Evolutionary conservation across 345 rosid genomes (phyloP).

Genomic region (Acer negundo): DNA sequence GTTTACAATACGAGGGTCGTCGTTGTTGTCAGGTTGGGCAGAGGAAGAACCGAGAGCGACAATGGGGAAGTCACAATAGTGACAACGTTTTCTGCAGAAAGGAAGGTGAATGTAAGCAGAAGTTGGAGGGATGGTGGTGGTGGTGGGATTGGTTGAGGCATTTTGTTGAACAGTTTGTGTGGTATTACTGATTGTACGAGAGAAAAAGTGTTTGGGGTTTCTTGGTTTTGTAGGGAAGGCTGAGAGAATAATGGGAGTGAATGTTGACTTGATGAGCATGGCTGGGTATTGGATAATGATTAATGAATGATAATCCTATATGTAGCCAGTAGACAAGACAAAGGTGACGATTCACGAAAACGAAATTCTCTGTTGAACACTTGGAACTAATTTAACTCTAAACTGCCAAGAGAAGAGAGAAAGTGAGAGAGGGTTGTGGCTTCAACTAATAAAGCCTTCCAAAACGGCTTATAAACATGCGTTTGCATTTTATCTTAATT

Average conservation of each 20-base stretch:
- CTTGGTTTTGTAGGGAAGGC: constrained; percentile 43
- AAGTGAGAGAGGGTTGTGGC: too few species aligned
- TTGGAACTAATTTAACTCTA: too few species aligned
- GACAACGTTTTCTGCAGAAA: constrained; percentile 95
- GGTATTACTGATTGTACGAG: constrained; percentile 9
- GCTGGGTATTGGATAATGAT: neutral
- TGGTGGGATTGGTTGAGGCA: constrained; percentile 50
- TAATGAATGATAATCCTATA: neutral
- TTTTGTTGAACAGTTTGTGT: constrained; percentile 70
- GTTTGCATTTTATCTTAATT: neutral
- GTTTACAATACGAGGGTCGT: constrained; percentile 71
- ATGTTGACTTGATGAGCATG: constrained; percentile 60
- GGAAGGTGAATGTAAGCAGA: constrained; percentile 92
- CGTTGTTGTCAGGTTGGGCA: constrained; percentile 37
- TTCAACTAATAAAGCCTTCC: neutral
- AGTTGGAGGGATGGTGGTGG: constrained; percentile 51
- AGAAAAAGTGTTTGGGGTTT: constrained; percentile 23
- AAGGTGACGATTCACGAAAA: too few species aligned
- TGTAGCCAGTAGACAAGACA: too few species aligned
- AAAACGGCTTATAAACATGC: neutral
- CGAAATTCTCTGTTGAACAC: too few species aligned
- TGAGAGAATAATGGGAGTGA: constrained; percentile 56
- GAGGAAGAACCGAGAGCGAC: constrained; percentile 76
- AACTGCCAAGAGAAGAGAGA: too few species aligned
- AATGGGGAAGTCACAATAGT: constrained; percentile 86